Conservation (phyloP, 257 asterid genomes). For the Nicotiana benthamiana region DNA sequence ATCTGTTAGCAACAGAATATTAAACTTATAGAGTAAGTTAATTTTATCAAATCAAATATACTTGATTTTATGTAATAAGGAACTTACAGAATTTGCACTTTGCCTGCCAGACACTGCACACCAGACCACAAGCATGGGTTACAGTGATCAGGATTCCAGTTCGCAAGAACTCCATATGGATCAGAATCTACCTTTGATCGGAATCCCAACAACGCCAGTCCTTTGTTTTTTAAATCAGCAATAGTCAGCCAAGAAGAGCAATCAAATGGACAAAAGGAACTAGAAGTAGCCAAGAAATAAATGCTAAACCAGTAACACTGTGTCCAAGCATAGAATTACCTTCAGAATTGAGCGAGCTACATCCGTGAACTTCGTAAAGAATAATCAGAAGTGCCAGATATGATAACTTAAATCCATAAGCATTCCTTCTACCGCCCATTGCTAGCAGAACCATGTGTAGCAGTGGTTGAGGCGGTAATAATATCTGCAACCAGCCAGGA, state of each 20-base stretch:
- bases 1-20: not conserved
- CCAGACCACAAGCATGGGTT: constrained; percentile 88
- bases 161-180: constrained; percentile 52
- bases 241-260: not conserved
- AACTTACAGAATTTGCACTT: constrained; percentile 70
- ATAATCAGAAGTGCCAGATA: constrained; percentile 38
- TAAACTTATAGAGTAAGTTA: not conserved
- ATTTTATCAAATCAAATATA: not conserved
- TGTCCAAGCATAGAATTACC: constrained; percentile 32
- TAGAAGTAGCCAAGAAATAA: not conserved
- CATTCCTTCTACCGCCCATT: constrained; percentile 66
- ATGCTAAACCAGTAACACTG: not conserved
- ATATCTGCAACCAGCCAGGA: constrained; percentile 58
- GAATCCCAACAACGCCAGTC: constrained; percentile 58
- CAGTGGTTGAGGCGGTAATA: constrained; percentile 45
- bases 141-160: constrained; percentile 60
- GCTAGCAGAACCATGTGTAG: constrained; percentile 36
- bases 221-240: constrained; percentile 29
- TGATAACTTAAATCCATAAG: constrained; percentile 35
- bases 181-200: constrained; percentile 51
- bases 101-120: constrained; percentile 52
- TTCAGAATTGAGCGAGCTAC: constrained; percentile 56
- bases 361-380: constrained; percentile 30
- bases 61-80: not conserved
- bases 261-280: not conserved